A percentile compares a stretch with the other conserved stretches of the same genome.
Conservation (phyloP, 1,139 yeast species). For the Cylindricascospora bacillispora region DNA sequence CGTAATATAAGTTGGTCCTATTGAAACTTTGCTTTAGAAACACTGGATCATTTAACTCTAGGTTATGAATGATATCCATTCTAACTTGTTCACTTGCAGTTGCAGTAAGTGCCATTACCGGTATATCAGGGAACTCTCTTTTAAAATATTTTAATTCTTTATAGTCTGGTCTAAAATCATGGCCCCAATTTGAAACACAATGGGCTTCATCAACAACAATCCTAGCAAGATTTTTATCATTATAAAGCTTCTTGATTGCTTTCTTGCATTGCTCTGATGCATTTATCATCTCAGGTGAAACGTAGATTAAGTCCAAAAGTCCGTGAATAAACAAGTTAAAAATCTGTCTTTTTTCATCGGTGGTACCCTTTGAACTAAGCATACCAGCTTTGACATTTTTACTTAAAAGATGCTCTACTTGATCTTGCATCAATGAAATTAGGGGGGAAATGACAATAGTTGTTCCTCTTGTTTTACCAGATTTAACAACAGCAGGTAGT, state of each 20-base stretch:
- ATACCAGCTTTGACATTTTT: conserved; percentile 71
- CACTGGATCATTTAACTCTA: conserved; percentile 37
- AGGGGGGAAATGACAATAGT: conserved; percentile 91
- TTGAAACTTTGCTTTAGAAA: conserved; percentile 66
- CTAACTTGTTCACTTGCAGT: conserved; percentile 92
- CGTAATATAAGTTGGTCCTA: conserved; percentile 73
- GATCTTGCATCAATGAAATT: conserved; percentile 96
- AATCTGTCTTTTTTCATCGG: conserved; percentile 52
- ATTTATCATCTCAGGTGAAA: conserved; percentile 93
- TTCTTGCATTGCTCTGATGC: conserved; percentile 59
- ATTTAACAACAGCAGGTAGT: conserved; percentile 71
- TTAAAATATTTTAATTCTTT: conserved; percentile 69
- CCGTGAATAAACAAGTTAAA: conserved; percentile 55
- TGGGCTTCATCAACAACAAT: conserved; percentile 97
- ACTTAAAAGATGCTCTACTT: conserved; percentile 64
- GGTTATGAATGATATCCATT: conserved; percentile 69
- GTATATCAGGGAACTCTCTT: conserved; percentile 59
- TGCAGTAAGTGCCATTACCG: conserved; percentile 94
- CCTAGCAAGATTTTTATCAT: conserved; percentile 52
- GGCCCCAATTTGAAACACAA: conserved; percentile 99
- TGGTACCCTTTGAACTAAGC: conserved; percentile 67
- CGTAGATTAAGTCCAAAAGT: conserved; percentile 59
- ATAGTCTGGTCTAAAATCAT: conserved; percentile 94
- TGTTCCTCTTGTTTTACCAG: conserved; percentile 69
- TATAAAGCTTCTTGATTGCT: conserved; percentile 47